Conservation (phyloP, 345 rosid genomes). For the Reutealis trisperma region DNA sequence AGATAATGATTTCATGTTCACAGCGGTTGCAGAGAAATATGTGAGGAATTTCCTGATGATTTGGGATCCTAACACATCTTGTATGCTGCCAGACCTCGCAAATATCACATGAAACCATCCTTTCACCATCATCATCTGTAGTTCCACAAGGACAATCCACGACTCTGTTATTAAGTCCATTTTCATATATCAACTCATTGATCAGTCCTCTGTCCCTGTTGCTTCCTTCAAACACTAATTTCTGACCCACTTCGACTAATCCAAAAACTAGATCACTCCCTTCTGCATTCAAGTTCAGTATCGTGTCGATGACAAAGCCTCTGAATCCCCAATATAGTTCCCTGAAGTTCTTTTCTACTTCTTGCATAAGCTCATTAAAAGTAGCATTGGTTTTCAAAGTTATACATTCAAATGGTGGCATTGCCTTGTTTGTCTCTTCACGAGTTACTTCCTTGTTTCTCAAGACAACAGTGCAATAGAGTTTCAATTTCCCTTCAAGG, state of each 20-base stretch:
- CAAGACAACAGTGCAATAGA: conserved; percentile 55
- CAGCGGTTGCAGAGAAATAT: conserved; percentile 84
- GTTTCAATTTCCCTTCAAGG: conserved; percentile 44
- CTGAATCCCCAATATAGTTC: conserved; percentile 75
- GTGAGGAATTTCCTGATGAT: conserved; percentile 62
- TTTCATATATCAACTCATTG: conserved; percentile 32
- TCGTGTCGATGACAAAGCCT: conserved; percentile 42
- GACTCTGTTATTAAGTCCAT: conserved; percentile 22
- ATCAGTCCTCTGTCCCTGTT: conserved; percentile 29
- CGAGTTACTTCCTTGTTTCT: conserved; percentile 27
- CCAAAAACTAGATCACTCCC: conserved; percentile 46
- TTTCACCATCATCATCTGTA: conserved; percentile 77
- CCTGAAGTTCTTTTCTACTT: conserved; percentile 62
- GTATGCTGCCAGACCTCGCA: conserved; percentile 94
- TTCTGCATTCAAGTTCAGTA: conserved; percentile 39
- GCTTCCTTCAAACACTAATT: conserved; percentile 54
- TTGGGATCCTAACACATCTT: conserved; percentile 68
- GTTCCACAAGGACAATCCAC: conserved; percentile 77
- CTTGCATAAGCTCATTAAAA: conserved; percentile 54
- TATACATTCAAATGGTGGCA: conserved; percentile 67
- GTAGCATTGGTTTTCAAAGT: conserved; percentile 61
- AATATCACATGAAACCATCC: conserved; percentile 78
- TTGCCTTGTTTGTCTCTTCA: conserved; percentile 11
- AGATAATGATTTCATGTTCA: conserved; percentile 63
- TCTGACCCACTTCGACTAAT: conserved; percentile 45